Evolutionary conservation across 805 yeast species (phyloP), one percentile per base, ranked within the genome.

Genomic region (Saturnispora quitensis): DNA sequence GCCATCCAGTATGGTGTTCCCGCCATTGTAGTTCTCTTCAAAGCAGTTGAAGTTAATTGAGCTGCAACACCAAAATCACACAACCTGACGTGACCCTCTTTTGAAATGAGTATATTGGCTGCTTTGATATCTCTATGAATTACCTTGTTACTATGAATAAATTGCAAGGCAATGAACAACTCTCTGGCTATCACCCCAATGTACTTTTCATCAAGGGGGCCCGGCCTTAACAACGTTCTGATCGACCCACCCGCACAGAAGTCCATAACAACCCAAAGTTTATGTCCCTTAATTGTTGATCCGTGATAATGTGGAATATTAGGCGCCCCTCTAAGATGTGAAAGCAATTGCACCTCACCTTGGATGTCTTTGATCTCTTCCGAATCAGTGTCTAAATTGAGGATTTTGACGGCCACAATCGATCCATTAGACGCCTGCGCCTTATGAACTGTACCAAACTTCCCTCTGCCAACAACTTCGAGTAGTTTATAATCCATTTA

Each of bases 31-130:
- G 91, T 86, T 60, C 99, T 75, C 64, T 89, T 88, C 45, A 83
- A 66, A 18, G 82, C 80, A 38, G 83, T 77, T 36, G 90, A 76
- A 2, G 95, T 80, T 43, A 90, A 72, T 64, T 89, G 91, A 1
- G 97, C 97, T 0, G 99, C 99, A 22, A 95, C 99, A 33, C 99
- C 99, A 69, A 93, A 93, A 67, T 93, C 99, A 74, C 98, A 91
- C 44, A 93, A 75, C 62, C 87, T 88, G 4, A 95, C 95, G 49
- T 77, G 78, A 5, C 99, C 99, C 46, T 87, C 95, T 58, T 86
- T 87, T 33, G 63, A 60, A 49, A 93, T 85, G 55, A 93, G 74
- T 12, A 93, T 88, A 65, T 93, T 93, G 0, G 99, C 99, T 1
- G 98, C 97, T 67, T 93, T 93, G 60, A 93, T 80, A 67, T 93